Percentiles rank a stretch among this genome's conserved stretches.
Conservation (phyloP, 1,284 basidiomycete species). For the Ceratobasidium sp. region DNA sequence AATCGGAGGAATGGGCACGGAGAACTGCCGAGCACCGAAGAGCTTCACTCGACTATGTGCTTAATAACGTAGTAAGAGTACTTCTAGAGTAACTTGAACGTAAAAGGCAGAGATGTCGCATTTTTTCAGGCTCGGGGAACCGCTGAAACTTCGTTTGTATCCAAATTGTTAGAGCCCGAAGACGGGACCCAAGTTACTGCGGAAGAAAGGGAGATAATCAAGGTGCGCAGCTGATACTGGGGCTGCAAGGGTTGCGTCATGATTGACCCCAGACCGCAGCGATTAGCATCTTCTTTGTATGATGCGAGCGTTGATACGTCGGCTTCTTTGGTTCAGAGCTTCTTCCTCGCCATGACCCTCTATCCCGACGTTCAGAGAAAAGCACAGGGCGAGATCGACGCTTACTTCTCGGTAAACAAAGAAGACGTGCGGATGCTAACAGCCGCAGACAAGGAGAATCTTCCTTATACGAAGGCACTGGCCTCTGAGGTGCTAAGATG, state of each 20-base stretch:
- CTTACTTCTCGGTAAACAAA: conserved; percentile 5
- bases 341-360: conserved; percentile 53
- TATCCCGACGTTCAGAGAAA: conserved; percentile 55
- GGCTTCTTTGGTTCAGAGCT: conserved; percentile 48
- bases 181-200: not conserved
- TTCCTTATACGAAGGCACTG: conserved; percentile 49
- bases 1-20: conserved; percentile 33
- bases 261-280: not conserved
- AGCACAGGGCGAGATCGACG: conserved; percentile 57
- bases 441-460: conserved; percentile 48
- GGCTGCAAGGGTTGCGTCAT: too few species aligned
- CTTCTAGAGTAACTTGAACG: too few species aligned
- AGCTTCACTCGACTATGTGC: conserved; percentile 37
- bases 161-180: conserved; percentile 28
- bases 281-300: conserved; percentile 17
- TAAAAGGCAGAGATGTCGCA: too few species aligned
- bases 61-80: conserved; percentile 24
- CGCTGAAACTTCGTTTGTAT: too few species aligned
- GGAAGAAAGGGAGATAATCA: conserved; percentile 29
- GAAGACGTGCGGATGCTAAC: conserved; percentile 45
- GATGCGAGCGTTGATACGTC: conserved; percentile 46
- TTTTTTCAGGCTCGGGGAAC: too few species aligned
- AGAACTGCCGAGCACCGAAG: conserved; percentile 23
- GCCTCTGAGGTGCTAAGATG: conserved; percentile 51
- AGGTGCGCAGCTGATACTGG: not conserved